phyloP scores from a whole-genome alignment of 805 yeast species.

The Suhomyces sp. region DNA sequence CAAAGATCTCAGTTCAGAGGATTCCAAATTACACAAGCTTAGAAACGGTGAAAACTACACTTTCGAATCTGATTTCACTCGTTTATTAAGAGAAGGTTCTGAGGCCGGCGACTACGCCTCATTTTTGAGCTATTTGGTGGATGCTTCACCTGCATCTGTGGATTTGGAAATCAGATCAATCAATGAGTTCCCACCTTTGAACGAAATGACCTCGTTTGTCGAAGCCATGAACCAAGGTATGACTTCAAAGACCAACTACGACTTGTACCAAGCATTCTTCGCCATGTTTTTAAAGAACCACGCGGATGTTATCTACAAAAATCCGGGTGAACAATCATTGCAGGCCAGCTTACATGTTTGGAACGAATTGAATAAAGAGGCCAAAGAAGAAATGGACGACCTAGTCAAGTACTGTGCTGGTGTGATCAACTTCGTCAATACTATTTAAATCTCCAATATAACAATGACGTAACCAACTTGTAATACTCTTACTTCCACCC shows the following conservation, averaged over 20 bases:
- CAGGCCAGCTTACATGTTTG: constrained; percentile 48
- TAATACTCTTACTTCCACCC: background rate
- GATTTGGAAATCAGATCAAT: constrained; percentile 88
- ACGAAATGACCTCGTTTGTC: constrained; percentile 64
- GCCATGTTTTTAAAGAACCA: constrained; percentile 71
- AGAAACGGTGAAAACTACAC: constrained; percentile 35
- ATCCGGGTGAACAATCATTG: constrained; percentile 36
- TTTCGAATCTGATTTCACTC: constrained; percentile 76
- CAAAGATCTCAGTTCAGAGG: constrained; percentile 11
- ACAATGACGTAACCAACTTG: background rate
- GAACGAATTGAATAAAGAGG: constrained; percentile 40
- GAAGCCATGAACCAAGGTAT: constrained; percentile 65
- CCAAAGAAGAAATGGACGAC: constrained; percentile 55
- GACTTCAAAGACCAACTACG: constrained; percentile 57
- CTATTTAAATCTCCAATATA: constrained; percentile 22
- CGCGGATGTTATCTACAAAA: constrained; percentile 66
- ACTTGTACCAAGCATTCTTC: constrained; percentile 78
- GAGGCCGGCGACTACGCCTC: constrained; percentile 37
- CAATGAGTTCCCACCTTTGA: constrained; percentile 59
- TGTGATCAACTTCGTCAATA: constrained; percentile 59
- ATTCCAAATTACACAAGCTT: constrained; percentile 29
- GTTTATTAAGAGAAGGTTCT: constrained; percentile 53
- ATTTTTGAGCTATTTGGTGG: constrained; percentile 55
- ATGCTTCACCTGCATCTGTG: constrained; percentile 69
- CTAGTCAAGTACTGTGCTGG: constrained; percentile 79